Conservation (phyloP, 1,284 basidiomycete genomes). For the Phylloporus sp. region DNA sequence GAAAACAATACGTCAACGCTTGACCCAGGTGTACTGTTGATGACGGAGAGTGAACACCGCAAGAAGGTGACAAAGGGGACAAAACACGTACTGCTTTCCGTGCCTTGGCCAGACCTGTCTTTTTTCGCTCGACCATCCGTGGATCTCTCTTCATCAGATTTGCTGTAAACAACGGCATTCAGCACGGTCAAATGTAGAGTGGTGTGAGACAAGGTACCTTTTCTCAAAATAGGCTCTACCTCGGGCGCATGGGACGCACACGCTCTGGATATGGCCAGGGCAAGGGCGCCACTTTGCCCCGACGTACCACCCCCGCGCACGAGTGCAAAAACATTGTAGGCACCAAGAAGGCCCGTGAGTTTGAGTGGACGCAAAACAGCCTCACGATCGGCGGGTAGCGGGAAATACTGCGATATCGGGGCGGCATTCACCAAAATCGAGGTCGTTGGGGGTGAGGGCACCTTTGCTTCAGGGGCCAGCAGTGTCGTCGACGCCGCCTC, state of each 20-base stretch:
- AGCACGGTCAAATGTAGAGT: neutral
- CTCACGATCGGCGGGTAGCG: slow-evolving; percentile 80
- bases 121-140: slow-evolving; percentile 98
- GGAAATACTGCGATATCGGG: slow-evolving; percentile 83
- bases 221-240: slow-evolving; percentile 70
- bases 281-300: slow-evolving; percentile 91
- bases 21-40: slow-evolving; percentile 90
- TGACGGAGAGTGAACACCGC: slow-evolving; percentile 2
- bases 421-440: slow-evolving; percentile 86
- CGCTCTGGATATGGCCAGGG: slow-evolving; percentile 85
- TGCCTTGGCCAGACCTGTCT: slow-evolving; percentile 91
- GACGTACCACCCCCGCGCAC: slow-evolving; percentile 89
- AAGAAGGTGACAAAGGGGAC: neutral
- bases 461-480: slow-evolving; percentile 25
- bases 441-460: slow-evolving; percentile 49
- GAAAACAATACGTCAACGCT: slow-evolving; percentile 66
- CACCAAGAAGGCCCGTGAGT: slow-evolving; percentile 85
- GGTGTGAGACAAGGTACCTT: slow-evolving; percentile 59
- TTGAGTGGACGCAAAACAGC: slow-evolving; percentile 84
- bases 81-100: slow-evolving; percentile 80
- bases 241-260: slow-evolving; percentile 77
- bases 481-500: slow-evolving; percentile 23
- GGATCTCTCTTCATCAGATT: slow-evolving; percentile 91
- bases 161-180: slow-evolving; percentile 56
- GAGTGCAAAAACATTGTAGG: slow-evolving; percentile 92